phyloP scores from a whole-genome alignment of 441 rosid species.

The Gossypium gossypioides region DNA sequence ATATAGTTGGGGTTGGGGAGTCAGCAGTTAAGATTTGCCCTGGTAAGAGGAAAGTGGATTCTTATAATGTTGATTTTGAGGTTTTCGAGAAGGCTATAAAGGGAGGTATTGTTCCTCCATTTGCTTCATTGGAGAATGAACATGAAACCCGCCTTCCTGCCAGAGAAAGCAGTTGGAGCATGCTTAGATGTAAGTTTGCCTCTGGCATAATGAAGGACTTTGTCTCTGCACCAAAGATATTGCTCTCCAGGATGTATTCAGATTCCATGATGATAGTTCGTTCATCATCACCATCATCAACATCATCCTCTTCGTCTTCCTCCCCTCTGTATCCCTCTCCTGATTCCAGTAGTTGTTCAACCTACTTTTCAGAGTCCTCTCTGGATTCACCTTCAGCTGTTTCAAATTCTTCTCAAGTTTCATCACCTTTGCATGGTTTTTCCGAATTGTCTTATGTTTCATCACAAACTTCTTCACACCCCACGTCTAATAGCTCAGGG shows the following conservation, averaged over 20 bases:
- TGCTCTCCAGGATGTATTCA: conserved; percentile 73
- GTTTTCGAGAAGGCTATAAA: conserved; percentile 65
- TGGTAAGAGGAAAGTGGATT: conserved; percentile 58
- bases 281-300: conserved; percentile 50
- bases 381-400: conserved; percentile 55
- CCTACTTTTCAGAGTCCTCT: conserved; percentile 47
- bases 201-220: conserved; percentile 64
- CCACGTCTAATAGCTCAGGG: conserved; percentile 24
- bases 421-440: conserved; percentile 52
- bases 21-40: conserved; percentile 30
- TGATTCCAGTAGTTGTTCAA: conserved; percentile 57
- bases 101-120: conserved; percentile 84
- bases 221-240: conserved; percentile 50
- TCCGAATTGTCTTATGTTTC: conserved; percentile 48
- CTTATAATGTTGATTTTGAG: conserved; percentile 80
- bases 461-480: conserved; percentile 31
- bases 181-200: conserved; percentile 71
- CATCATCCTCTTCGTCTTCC: conserved; percentile 44
- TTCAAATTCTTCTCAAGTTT: conserved; percentile 37
- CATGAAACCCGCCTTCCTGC: conserved; percentile 80
- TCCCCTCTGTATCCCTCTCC: conserved; percentile 71
- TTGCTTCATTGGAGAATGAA: conserved; percentile 69
- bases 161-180: conserved; percentile 88
- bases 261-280: conserved; percentile 86
- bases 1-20: conserved; percentile 24